Conservation (phyloP, 2,329 filamentous ascomycete genomes). For the Ustulina deusta region DNA sequence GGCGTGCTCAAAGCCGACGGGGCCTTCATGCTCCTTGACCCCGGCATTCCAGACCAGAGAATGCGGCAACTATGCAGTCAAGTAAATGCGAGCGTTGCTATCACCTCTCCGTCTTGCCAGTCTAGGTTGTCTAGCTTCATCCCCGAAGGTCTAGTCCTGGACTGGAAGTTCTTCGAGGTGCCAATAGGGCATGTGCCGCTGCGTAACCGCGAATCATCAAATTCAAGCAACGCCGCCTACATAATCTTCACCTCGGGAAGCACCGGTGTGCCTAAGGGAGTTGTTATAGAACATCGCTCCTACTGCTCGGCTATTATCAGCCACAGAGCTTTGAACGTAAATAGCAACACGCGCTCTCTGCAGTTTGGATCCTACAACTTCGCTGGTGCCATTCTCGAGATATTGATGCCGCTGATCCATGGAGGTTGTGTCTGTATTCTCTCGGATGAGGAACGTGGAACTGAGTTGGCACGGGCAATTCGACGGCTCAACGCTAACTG, state of each 20-base stretch:
- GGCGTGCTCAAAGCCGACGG: conserved; percentile 15
- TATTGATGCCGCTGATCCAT: background rate
- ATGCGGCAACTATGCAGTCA: conserved; percentile 5
- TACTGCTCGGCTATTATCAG: conserved; percentile 16
- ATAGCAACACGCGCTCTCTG: conserved; percentile 10
- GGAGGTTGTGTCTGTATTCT: conserved; percentile 23
- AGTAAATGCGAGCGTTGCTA: background rate
- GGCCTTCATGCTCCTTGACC: conserved; percentile 7
- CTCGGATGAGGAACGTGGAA: conserved; percentile 5
- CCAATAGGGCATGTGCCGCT: background rate
- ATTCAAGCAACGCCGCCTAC: conserved; percentile 6
- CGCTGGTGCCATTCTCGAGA: background rate
- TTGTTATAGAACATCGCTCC: conserved; percentile 20
- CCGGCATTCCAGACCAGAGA: conserved; percentile 1
- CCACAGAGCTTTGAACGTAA: conserved; percentile 13
- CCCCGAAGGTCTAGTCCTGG: conserved; percentile 1
- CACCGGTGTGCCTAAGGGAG: conserved; percentile 20
- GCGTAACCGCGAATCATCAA: background rate
- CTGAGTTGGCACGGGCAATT: background rate
- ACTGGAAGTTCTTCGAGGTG: background rate
- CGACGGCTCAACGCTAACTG: conserved; percentile 6
- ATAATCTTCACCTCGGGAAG: conserved; percentile 29
- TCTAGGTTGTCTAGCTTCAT: background rate
- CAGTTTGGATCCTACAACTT: conserved; percentile 17
- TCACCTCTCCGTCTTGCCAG: conserved; percentile 4